These are phyloP conservation scores for Termitomyces sp. DNA, from an alignment of 768 basidiomycete genomes.

Conservation along the genomic window DNA sequence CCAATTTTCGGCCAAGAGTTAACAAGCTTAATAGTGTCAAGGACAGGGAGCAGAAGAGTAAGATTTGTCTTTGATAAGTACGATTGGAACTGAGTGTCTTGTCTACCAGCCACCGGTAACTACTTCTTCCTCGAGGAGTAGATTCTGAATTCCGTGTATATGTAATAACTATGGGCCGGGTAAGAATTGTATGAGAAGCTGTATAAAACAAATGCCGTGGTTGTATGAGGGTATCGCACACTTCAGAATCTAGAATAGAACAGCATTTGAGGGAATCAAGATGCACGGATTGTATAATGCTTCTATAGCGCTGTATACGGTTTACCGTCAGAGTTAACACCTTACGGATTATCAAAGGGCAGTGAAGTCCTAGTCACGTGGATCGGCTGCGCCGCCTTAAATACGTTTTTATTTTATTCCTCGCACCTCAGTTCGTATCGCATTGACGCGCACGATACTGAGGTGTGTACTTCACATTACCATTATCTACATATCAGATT, in stretches of 20 bases:
- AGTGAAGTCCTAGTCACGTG: no score
- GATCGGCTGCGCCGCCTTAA: no score
- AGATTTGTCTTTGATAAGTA: slow-evolving; percentile 14
- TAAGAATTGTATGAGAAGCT: not conserved
- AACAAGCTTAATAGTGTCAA: slow-evolving; percentile 84
- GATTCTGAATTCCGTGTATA: slow-evolving; percentile 2
- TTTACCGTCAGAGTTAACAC: no score
- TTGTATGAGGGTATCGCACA: not conserved
- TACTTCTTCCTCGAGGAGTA: slow-evolving; percentile 93
- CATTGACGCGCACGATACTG: no score
- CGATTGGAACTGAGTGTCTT: not conserved
- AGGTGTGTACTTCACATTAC: no score
- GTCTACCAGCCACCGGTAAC: slow-evolving; percentile 60
- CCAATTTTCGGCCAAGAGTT: slow-evolving; percentile 85
- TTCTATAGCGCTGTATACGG: not conserved
- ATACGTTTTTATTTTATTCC: no score
- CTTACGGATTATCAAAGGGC: no score
- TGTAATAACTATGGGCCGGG: not conserved
- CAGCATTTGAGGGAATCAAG: not conserved
- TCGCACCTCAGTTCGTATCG: no score
- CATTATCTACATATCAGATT: no score
- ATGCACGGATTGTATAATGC: not conserved
- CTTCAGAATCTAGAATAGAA: not conserved
- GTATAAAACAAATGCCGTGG: not conserved
- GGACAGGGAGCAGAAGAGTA: slow-evolving; percentile 84